Evolutionary conservation across 164 flowering plant genomes (phyloP), one percentile per base, ranked within the genome.

Genomic region (Santalum album): DNA sequence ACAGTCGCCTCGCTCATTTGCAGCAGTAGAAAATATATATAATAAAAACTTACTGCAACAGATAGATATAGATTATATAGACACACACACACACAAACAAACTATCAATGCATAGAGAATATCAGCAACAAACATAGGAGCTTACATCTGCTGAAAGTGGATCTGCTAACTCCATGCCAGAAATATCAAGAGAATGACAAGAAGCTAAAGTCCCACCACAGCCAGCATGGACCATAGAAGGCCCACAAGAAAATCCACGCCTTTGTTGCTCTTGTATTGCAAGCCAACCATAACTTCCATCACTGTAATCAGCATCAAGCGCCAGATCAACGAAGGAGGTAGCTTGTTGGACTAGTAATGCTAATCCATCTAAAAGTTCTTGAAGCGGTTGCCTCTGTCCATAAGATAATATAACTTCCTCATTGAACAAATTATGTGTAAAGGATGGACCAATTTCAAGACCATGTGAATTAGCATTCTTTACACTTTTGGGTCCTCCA

Each of bases 141-240:
- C 87, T 87, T 75, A 92, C 99, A 67, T 81, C 78, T 59, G 86
- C 79, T 64, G 88, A 75, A 53, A 90, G 90, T 21, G 97, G 96
- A 78, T 94, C 96, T 36, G 72, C 78, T 49, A 94, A 73, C 78
- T 85, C 87, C 49, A 83, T 73, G 25, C 99, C 99, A 66, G 99
- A 89, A 74, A 82, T 79, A 65, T 94, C 99, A 68, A 89, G 62
- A 25, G 87, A 78, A 81, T 94, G 99, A 55, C 88, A 77, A 57
- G 96, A 70, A 64, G 99, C 82, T 63, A 94, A 69, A 65, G 76
- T 58, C 19, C 99, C 99, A n/a, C 99, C 99, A 71, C 99, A 94
- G 44, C 97, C 99, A 36, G 96, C 97, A 86, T 94, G 99, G 22
- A 82, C 87, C 84, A 74, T 75, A 47, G 84, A 82, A 19, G 99